These are phyloP conservation scores for Ceratocystis destructans DNA, from an alignment of 2,329 filamentous ascomycete species.

Conservation along the genomic window DNA sequence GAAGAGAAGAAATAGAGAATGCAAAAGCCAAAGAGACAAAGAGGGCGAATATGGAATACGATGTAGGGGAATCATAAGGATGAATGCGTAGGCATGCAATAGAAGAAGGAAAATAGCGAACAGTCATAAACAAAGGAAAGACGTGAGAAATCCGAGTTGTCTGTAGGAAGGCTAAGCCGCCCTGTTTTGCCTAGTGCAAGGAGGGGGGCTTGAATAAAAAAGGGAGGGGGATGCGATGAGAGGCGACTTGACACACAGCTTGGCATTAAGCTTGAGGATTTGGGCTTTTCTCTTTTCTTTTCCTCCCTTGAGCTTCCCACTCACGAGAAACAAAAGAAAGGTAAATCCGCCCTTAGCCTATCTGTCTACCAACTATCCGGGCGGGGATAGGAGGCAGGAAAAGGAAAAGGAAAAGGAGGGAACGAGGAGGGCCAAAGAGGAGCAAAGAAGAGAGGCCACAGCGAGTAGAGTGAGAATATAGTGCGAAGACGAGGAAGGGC, in stretches of 20 bases:
- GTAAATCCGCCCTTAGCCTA: neutral
- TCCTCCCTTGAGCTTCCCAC: neutral
- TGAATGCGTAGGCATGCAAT: neutral
- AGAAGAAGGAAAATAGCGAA: neutral
- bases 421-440: neutral
- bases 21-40: neutral
- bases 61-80: neutral
- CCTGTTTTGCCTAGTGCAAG: slow-evolving; percentile 6
- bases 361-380: neutral
- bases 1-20: neutral
- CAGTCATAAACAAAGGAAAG: neutral
- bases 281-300: neutral
- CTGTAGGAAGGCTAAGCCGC: neutral
- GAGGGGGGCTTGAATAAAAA: too few relatives aligned
- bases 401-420: too few relatives aligned
- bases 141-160: neutral
- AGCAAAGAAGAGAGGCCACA: neutral
- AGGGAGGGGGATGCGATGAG: slow-evolving; percentile 4
- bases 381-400: neutral
- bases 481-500: neutral
- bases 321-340: neutral
- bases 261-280: neutral
- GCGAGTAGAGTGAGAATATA: neutral
- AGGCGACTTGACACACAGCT: slow-evolving; percentile 1
- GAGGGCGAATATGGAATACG: neutral